Base-by-base conservation (phyloP, 2,329 filamentous ascomycete genomes). In the Alternaria postmessia region DNA sequence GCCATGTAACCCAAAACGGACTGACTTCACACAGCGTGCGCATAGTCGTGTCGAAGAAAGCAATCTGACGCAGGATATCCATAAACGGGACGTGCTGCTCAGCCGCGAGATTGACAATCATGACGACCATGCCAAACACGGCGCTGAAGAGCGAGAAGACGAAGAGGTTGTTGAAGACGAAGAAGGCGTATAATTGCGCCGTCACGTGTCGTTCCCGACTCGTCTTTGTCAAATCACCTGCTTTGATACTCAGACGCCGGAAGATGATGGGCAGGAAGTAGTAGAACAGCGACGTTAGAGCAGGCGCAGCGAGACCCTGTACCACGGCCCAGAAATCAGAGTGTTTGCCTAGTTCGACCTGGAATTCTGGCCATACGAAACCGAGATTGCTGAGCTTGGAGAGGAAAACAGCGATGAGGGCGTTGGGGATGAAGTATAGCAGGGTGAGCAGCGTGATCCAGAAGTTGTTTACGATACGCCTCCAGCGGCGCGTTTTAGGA, bases 81-180 rank as follows among this genome's bases (percentile, higher is more conserved):
- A 88, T 91, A 92, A 11, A 73, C 1, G 68, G 66, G 22, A 88
- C 86, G 67, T 89, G 64, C 5, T 69, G 84, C 18, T 84, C 80
- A 39, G 87, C 85, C 0, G 84, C 79, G 4, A 84, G 53, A 3
- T 86, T 75, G 46, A 94, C 81, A 38, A 96, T 88, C 5, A 82
- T 82, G 1, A 88, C 81, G 8, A 93, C 82, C 70, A 94, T 93
- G 1, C 83, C 82, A 88, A 92, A 97, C 16, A 93, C 80, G 1
- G 92, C 89, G 44, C 91, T 92, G 78, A 98, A 98, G 14, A 97
- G 83, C 11, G 94, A 97, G 79, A 98, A 98, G 59, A 98, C 89
- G 67, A 99, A 83, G 56, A 99, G 80, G 75, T 98, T 98, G 86
- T 99, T 99, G 84, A 99, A 93, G 53, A 97, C 87, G 79, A 99